phyloP scores from a whole-genome alignment of 108 stramenopile species.

The Pinguiococcus pyrenoidosus region DNA sequence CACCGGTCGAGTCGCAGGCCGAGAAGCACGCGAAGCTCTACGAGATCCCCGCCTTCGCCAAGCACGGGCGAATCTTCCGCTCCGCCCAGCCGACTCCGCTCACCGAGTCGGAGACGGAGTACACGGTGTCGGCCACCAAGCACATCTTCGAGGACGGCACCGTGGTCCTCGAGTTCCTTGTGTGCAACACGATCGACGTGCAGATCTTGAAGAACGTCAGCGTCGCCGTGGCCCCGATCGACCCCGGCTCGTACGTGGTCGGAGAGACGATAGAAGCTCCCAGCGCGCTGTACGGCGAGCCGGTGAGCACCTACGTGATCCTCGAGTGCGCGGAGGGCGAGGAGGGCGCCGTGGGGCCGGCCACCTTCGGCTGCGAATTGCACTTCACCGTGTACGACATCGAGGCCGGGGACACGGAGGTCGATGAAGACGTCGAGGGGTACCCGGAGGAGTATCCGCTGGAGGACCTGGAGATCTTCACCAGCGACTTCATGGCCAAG shows the following conservation, averaged over 20 bases:
- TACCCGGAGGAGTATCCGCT: slow-evolving; percentile 82
- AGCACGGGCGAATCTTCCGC: slow-evolving; percentile 61
- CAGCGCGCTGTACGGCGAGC: slow-evolving; percentile 46
- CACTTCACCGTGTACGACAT: slow-evolving; percentile 19
- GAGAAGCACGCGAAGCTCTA: slow-evolving; percentile 48
- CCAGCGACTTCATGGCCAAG: slow-evolving; percentile 85
- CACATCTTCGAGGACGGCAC: slow-evolving; percentile 65
- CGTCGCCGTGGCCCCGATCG: slow-evolving; percentile 52
- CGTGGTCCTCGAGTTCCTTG: slow-evolving; percentile 74
- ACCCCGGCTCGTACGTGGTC: slow-evolving; percentile 41
- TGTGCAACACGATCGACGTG: slow-evolving; percentile 83
- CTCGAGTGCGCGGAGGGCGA: slow-evolving; percentile 37
- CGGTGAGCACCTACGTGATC: slow-evolving; percentile 56
- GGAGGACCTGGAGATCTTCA: slow-evolving; percentile 64
- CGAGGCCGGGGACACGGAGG: slow-evolving; percentile 36
- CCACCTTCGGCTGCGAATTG: slow-evolving; percentile 17
- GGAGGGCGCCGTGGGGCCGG: slow-evolving; percentile 6
- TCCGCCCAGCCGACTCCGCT: slow-evolving; percentile 47
- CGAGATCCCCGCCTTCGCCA: slow-evolving; percentile 67
- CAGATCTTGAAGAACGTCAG: slow-evolving; percentile 67
- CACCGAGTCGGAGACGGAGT: slow-evolving; percentile 75
- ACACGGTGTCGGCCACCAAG: slow-evolving; percentile 58
- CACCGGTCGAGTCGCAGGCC: slow-evolving; percentile 10
- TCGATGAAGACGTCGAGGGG: slow-evolving; percentile 47
- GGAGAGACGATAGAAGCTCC: slow-evolving; percentile 33